These are phyloP conservation scores for Aspergillus tubingensis DNA, from an alignment of 2,329 filamentous ascomycete species.

Conservation along the genomic window DNA sequence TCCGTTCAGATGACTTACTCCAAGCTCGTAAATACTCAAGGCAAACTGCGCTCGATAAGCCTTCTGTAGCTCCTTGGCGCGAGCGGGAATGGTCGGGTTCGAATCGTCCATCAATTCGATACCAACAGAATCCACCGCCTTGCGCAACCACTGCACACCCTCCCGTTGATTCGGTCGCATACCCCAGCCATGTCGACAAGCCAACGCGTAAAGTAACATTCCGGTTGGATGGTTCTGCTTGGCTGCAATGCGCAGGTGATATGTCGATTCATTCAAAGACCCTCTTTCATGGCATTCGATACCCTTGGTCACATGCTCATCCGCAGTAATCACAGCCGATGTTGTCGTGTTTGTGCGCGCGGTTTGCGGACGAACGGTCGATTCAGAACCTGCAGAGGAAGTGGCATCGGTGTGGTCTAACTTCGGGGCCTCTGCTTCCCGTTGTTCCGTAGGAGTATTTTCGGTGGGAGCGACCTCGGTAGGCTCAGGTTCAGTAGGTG, in stretches of 20 bases:
- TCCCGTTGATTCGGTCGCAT: conserved; percentile 91
- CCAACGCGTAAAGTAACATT: conserved; percentile 94
- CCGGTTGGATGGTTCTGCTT: conserved; percentile 83
- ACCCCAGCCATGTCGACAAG: conserved; percentile 95
- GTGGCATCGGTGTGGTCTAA: conserved; percentile 46
- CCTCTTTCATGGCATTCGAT: conserved; percentile 88
- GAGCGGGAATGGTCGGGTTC: conserved; percentile 54
- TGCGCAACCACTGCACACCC: conserved; percentile 87
- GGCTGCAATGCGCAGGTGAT: conserved; percentile 88
- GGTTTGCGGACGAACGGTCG: conserved; percentile 56
- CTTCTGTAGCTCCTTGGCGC: conserved; percentile 67
- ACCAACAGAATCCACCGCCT: conserved; percentile 81
- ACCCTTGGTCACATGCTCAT: conserved; percentile 87
- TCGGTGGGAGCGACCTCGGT: conserved; percentile 11
- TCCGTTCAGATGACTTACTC: conserved; percentile 95
- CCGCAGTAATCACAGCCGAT: conserved; percentile 50
- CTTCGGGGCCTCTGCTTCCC: conserved; percentile 16
- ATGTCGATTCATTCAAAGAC: conserved; percentile 88
- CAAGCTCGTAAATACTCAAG: conserved; percentile 91
- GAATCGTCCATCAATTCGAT: conserved; percentile 77
- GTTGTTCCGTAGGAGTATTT: background rate
- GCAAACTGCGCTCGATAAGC: conserved; percentile 91
- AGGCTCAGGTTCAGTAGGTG: conserved; percentile 12
- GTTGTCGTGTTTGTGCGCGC: conserved; percentile 31
- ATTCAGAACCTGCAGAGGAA: conserved; percentile 64